phyloP scores from a whole-genome alignment of 768 basidiomycete genomes.

The Boletellus sp. region DNA sequence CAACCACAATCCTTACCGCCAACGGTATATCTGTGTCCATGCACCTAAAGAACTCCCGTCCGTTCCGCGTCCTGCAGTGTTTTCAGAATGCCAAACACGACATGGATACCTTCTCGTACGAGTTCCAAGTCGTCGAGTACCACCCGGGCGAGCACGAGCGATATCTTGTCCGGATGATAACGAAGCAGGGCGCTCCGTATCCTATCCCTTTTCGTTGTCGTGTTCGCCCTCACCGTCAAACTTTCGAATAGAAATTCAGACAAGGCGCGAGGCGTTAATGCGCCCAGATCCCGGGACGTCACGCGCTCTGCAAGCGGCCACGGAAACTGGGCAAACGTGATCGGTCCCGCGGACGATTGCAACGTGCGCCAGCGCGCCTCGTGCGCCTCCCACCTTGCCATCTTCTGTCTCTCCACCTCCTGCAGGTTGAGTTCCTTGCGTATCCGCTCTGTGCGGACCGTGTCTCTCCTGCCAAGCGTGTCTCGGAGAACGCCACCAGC shows the following conservation, averaged over 20 bases:
- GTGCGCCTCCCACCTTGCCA: constrained; percentile 49
- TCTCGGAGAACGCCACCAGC: constrained; percentile 55
- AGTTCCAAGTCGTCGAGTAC: constrained; percentile 41
- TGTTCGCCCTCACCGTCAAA: constrained; percentile 40
- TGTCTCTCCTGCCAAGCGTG: constrained; percentile 45
- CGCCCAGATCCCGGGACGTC: constrained; percentile 20
- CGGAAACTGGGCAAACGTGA: constrained; percentile 53
- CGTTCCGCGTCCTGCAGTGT: constrained; percentile 33
- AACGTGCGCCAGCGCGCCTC: constrained; percentile 49
- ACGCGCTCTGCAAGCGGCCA: constrained; percentile 48
- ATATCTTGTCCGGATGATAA: constrained; percentile 69
- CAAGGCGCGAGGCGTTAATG: constrained; percentile 39
- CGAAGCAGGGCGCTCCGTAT: constrained; percentile 58
- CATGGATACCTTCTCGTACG: constrained; percentile 45
- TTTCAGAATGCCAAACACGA: constrained; percentile 38
- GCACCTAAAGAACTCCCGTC: constrained; percentile 7
- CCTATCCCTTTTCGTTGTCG: constrained; percentile 45
- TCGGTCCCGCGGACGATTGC: constrained; percentile 22
- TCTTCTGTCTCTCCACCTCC: constrained; percentile 39
- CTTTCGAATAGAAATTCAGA: constrained; percentile 49
- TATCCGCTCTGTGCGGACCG: constrained; percentile 46
- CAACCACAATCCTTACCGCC: too few relatives aligned
- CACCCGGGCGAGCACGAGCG: constrained; percentile 40
- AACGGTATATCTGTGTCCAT: neutral
- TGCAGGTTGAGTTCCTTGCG: constrained; percentile 44